phyloP scores from a whole-genome alignment of 2,329 filamentous ascomycete species.

The Xylariaceae sp. region DNA sequence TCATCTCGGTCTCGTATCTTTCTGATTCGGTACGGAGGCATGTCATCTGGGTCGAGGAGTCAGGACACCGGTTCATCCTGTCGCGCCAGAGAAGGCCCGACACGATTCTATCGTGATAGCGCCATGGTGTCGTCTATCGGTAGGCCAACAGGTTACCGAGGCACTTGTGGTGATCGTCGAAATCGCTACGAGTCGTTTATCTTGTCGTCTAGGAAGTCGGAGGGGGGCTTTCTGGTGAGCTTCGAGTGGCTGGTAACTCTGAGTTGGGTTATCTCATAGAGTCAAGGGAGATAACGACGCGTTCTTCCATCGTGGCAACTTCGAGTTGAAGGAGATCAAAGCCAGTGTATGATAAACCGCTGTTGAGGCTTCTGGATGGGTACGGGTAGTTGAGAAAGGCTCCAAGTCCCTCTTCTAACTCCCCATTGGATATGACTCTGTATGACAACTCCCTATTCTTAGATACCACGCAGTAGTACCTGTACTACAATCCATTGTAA shows the following conservation, averaged over 20 bases:
- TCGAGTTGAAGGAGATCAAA: not conserved
- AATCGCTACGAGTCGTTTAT: constrained; percentile 41
- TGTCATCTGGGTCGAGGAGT: too few species aligned
- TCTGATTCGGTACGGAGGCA: constrained; percentile 39
- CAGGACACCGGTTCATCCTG: constrained; percentile 51
- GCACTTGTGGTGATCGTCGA: constrained; percentile 35
- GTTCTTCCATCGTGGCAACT: constrained; percentile 33
- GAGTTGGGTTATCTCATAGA: constrained; percentile 45
- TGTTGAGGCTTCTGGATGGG: too few species aligned
- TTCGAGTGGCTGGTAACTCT: constrained; percentile 58
- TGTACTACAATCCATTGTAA: too few species aligned
- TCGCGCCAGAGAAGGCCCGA: constrained; percentile 61
- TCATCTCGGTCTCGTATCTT: constrained; percentile 43
- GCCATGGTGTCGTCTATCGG: constrained; percentile 24
- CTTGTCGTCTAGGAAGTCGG: constrained; percentile 53
- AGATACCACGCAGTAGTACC: too few species aligned
- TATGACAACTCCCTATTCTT: too few species aligned
- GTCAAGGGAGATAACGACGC: constrained; percentile 39
- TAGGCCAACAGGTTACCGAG: constrained; percentile 41
- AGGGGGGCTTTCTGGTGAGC: constrained; percentile 44
- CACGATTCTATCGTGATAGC: constrained; percentile 61
- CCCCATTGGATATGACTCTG: too few species aligned
- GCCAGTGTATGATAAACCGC: too few species aligned
- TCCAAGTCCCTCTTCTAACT: too few species aligned
- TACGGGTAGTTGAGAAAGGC: too few species aligned